These are phyloP conservation scores for Puccinia novopanici DNA, from an alignment of 1,284 basidiomycete genomes.

Conservation along the genomic window DNA sequence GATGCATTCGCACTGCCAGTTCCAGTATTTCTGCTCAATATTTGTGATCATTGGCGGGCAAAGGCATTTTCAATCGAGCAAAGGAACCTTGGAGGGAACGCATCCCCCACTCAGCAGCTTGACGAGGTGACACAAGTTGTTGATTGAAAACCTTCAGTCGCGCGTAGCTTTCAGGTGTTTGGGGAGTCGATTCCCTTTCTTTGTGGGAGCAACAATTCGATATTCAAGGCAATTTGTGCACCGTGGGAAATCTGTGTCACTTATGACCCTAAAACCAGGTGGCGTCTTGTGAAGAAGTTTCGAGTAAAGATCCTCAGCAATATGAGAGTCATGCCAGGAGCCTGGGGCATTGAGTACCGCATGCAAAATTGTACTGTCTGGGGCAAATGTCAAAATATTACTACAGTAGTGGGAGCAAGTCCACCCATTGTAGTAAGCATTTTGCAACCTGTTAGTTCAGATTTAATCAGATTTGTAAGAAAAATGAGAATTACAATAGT, in stretches of 20 bases:
- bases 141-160: neutral
- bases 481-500: neutral
- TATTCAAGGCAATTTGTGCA: neutral
- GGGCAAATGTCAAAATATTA: neutral
- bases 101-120: no score
- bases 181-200: neutral
- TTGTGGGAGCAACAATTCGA: neutral
- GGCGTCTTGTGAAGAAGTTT: neutral
- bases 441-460: neutral
- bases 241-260: neutral
- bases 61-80: neutral
- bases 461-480: neutral
- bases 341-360: no score
- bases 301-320: neutral
- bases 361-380: no score
- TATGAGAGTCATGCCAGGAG: no score
- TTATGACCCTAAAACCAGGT: neutral
- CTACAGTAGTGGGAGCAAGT: constrained; percentile 13
- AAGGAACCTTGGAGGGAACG: neutral
- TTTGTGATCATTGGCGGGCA: neutral
- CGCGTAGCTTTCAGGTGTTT: neutral
- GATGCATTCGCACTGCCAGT: neutral
- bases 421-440: no score
- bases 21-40: neutral
- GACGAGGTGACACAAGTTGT: no score